Base-by-base conservation (phyloP, 2,329 filamentous ascomycete species). In the Arthrinium phaeospermum region DNA sequence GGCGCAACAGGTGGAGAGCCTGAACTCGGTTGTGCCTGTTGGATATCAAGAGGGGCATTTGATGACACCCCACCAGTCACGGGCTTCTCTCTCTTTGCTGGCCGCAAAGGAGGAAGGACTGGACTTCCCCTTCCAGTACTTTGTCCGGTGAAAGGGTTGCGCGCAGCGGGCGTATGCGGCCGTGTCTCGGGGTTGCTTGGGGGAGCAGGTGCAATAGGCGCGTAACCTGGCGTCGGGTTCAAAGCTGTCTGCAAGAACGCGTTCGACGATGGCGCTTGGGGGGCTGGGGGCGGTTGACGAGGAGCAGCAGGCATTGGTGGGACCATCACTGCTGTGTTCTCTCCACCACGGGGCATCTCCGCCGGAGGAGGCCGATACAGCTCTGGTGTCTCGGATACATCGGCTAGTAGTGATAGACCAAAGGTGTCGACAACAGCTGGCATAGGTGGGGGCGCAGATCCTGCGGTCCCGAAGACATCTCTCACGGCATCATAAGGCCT, bases 401-500 rank as follows among this genome's bases (percentile, higher is more conserved):
- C 78, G 0, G 82, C 82, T 47, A 83, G 79, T 53, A 76, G 74
- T 22, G 79, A 79, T 10, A 83, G 78, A 14, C 70, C 72, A 67
- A 69, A 75, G 5, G 77, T 78, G 61, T 80, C 77, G 51, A 75
- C 71, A 19, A 68, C 41, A 47, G 45, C 41, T 37, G 67, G 67
- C 67, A 47, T 27, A 27, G 41, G 67, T 22, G 19, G 67, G 14
- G 37, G 77, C 73, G 10, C 73, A 8, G 82, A 74, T 13, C 80
- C 76, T n/a, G 77, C 77, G 57, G 78, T 78, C 3, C 80, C 82
- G 70, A 86, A 85, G 7, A 85, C 81, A 70, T 86, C 84, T 61
- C 84, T 78, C 34, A 86, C 83, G 2, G 84, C 84, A 74, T 86
- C 84, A 72, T 85, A 86, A 0, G 83, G 83, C 34, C 83, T 80